Evolutionary conservation across 169 alveolate species (phyloP), one percentile per base, ranked within the genome.

Genomic region (Cryptosporidium sp.): DNA sequence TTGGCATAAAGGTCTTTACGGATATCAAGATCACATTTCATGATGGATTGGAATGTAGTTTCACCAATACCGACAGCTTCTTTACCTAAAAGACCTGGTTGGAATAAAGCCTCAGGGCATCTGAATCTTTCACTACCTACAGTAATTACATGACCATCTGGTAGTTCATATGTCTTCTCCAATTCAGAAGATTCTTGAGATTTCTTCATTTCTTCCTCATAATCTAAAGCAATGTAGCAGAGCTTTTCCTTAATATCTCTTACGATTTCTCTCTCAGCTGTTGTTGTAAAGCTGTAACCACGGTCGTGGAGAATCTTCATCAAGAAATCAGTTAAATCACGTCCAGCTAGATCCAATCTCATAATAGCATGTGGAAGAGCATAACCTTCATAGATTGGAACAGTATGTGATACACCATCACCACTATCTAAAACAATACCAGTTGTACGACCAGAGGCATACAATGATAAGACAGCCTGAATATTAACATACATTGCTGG

Each of bases 361-460:
- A 94, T 93, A 85, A 98, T 97, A 10, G 99, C 99, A 75, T 96
- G 97, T 33, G 99, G 99, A 61, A 99, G 96, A 44, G 99, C 98
- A 92, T 97, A 98, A 37, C 99, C 99, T 91, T 98, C 99, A 92
- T 97, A 98, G 75, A 98, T 98, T n/a, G 99, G 99, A 56, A 98
- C 99, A 42, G 99, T 97, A 94, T 97, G 99, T 18, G 99, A 94
- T 16, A 98, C 99, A 69, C 99, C 99, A 84, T 99, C 99, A 26
- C 99, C 99, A 42, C 99, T 95, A 93, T 99, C 99, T 70, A 99
- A 93, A 52, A 98, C 99, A 58, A 98, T 96, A 92, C 99, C 99
- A 67, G 99, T 98, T 70, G 99, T 98, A 92, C 99, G 96, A 69
- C 99, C 99, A 29, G 99, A 97, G n/a, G 99, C 98, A 92, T 98